phyloP scores from a whole-genome alignment of 352 stramenopile genomes.

The Phytophthora cajani region DNA sequence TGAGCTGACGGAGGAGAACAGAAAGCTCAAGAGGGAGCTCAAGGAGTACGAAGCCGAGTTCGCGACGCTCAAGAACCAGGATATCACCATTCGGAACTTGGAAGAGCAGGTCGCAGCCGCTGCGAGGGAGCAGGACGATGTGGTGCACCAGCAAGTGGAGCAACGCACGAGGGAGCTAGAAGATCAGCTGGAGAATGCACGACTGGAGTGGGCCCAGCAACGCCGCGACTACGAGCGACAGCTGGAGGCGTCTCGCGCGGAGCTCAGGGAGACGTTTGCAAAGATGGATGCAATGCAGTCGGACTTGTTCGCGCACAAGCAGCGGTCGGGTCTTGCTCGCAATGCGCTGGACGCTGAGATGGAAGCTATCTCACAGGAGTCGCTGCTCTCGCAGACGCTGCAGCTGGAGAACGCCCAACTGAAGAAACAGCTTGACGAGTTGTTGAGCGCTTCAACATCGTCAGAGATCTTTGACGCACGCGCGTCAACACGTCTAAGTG shows the following conservation, averaged over 20 bases:
- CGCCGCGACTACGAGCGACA: constrained; percentile 76
- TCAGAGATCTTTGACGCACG: constrained; percentile 15
- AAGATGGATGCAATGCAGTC: constrained; percentile 92
- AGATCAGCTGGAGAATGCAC: constrained; percentile 67
- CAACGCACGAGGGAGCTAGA: constrained; percentile 73
- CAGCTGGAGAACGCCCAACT: constrained; percentile 85
- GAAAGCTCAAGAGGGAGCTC: constrained; percentile 89
- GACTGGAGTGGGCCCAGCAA: constrained; percentile 84
- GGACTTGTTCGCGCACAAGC: constrained; percentile 91
- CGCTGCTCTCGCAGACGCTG: constrained; percentile 78
- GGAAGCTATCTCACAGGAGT: constrained; percentile 88
- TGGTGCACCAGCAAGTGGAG: constrained; percentile 66
- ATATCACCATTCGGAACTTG: constrained; percentile 97
- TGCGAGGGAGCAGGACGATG: constrained; percentile 71
- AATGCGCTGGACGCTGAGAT: constrained; percentile 83
- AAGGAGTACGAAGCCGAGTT: constrained; percentile 96
- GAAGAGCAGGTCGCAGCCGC: constrained; percentile 90
- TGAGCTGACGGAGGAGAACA: constrained; percentile 92
- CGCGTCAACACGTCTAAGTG: constrained; percentile 12
- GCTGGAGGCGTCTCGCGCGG: constrained; percentile 58
- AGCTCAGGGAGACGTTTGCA: constrained; percentile 70
- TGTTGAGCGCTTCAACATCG: constrained; percentile 45
- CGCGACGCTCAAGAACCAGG: constrained; percentile 95
- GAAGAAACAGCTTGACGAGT: constrained; percentile 85
- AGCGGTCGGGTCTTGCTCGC: constrained; percentile 65